Evolutionary conservation across 2,329 filamentous ascomycete species (phyloP), one percentile per base, ranked within the genome.

Genomic region (Xylaria arbuscula): DNA sequence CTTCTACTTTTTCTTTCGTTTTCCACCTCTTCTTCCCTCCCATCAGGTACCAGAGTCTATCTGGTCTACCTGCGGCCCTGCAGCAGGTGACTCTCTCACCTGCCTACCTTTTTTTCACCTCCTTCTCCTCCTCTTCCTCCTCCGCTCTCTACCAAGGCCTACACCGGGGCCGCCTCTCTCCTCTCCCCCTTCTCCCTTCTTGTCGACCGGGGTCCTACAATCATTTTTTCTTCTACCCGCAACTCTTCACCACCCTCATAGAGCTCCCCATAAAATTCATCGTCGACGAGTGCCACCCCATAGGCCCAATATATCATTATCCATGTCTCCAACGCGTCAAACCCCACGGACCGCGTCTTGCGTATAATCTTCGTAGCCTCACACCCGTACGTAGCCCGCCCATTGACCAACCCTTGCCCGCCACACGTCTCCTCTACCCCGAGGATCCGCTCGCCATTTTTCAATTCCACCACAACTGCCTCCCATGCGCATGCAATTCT

Each of bases 181-280:
- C 60, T 57, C 61, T 64, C 64, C 66, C 60, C 68, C 70, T 58
- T 70, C 71, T 65, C 68, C 59, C 64, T 51, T 57, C 67, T 69
- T 66, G 68, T 55, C 64, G 69, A 65, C 71, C 53, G 48, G 54
- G 40, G 50, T 55, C 40, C 50, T n/a, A 69, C 72, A 70, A 72
- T 72, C 74, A 72, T 71, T 71, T 42, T 38, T 42, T 42, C n/a
- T 40, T 45, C 32, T 72, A 70, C 71, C 72, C 73, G 70, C 71
- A 69, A 3, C 70, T 71, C 62, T 56, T 60, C 62, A 50, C 42
- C 38, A 62, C 65, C 60, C 48, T 58, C 32, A 45, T 51, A 51
- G 22, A 56, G 53, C 54, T 51, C 28, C n/a, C 24, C 34, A 58
- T 56, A 58, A 19, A 47, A 28, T n/a, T 38, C 32, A 22, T 50